phyloP scores from a whole-genome alignment of 768 basidiomycete species.

The Hypholoma sublateritium region DNA sequence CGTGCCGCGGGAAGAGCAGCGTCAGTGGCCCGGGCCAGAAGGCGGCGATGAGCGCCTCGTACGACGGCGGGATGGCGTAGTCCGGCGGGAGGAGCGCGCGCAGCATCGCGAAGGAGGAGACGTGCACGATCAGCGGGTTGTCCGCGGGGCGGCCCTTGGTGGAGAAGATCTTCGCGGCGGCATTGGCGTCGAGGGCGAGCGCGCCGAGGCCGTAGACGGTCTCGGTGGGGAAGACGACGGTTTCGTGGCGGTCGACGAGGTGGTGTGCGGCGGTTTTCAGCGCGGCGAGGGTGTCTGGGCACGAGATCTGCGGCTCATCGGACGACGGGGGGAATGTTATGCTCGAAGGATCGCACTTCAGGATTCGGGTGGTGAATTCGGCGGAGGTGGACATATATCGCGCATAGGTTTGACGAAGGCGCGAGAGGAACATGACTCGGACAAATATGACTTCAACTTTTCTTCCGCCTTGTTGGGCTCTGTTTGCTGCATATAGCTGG shows the following conservation, averaged over 20 bases:
- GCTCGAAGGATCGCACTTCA: slow-evolving; percentile 62
- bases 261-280: slow-evolving; percentile 56
- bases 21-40: slow-evolving; percentile 98
- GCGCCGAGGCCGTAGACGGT: slow-evolving; percentile 99
- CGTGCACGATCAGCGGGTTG: slow-evolving; percentile 97
- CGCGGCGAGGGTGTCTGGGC: slow-evolving; percentile 49
- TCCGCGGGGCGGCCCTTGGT: slow-evolving; percentile 93
- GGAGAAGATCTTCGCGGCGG: slow-evolving; percentile 74
- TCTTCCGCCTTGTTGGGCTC: slow-evolving; percentile 16
- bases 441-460: slow-evolving; percentile 10
- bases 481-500: slow-evolving; percentile 9
- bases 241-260: slow-evolving; percentile 45
- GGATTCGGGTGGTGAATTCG: slow-evolving; percentile 37
- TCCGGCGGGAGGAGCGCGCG: slow-evolving; percentile 63
- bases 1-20: slow-evolving; percentile 80
- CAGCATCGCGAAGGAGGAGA: slow-evolving; percentile 86
- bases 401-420: slow-evolving; percentile 30
- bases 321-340: slow-evolving; percentile 52
- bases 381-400: slow-evolving; percentile 21
- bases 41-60: slow-evolving; percentile 69
- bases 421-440: slow-evolving; percentile 27
- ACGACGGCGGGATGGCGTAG: slow-evolving; percentile 63
- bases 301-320: slow-evolving; percentile 49
- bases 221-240: slow-evolving; percentile 94
- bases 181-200: slow-evolving; percentile 62